A percentile compares a stretch with the other conserved stretches of the same genome.
phyloP scores from a whole-genome alignment of 2,329 filamentous ascomycete genomes.

The Colletotrichum chlorophyti region DNA sequence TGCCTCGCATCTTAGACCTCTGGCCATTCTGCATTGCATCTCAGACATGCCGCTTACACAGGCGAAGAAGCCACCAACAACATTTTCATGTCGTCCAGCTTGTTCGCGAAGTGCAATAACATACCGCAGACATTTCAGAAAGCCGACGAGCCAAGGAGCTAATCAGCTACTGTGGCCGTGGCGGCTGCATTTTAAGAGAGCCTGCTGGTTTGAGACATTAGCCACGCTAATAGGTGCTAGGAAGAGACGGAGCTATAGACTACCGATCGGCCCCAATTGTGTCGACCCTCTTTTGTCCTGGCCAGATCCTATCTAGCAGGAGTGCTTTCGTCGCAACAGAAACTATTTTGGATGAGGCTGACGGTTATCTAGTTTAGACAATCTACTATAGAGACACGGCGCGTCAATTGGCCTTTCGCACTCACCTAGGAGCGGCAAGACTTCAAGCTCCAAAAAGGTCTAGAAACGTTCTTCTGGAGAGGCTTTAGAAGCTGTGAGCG shows the following conservation, averaged over 20 bases:
- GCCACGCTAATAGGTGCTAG: neutral
- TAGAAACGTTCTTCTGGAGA: neutral
- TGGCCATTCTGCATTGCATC: too few relatives aligned
- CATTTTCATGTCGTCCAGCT: neutral
- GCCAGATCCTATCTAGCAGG: neutral
- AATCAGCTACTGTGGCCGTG: neutral
- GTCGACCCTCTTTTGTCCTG: neutral
- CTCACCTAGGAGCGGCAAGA: neutral
- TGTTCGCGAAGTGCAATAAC: neutral
- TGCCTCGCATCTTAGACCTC: too few relatives aligned
- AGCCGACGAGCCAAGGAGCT: neutral
- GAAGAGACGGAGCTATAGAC: neutral
- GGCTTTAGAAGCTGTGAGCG: neutral
- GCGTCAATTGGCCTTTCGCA: too few relatives aligned
- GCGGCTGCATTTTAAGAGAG: neutral
- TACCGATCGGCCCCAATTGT: neutral
- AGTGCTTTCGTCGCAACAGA: too few relatives aligned
- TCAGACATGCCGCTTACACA: too few relatives aligned
- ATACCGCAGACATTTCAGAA: neutral
- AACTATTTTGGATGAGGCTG: too few relatives aligned
- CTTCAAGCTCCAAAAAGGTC: neutral
- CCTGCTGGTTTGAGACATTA: neutral
- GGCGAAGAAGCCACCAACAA: neutral
- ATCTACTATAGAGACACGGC: too few relatives aligned
- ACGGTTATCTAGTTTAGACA: too few relatives aligned